Percentiles rank a stretch among this genome's conserved stretches.
Conservation (phyloP, 768 basidiomycete species). For the Lentinula aciculospora region DNA sequence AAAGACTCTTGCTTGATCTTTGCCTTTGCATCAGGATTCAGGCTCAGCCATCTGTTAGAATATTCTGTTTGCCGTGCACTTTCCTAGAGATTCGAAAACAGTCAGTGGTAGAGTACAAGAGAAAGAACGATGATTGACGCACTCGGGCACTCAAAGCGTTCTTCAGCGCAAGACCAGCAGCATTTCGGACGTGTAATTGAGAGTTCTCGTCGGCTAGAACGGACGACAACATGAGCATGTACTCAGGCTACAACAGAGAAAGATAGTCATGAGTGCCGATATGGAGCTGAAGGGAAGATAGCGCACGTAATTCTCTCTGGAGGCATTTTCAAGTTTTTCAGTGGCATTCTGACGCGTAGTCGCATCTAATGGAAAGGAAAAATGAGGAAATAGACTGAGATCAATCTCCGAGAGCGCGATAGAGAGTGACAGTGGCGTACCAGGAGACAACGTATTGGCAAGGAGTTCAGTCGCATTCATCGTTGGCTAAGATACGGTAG, state of each 20-base stretch:
- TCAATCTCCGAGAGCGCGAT: conserved; percentile 25
- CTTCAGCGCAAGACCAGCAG: conserved; percentile 96
- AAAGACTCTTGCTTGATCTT: conserved; percentile 90
- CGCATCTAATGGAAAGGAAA: conserved; percentile 52
- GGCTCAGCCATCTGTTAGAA: conserved; percentile 75
- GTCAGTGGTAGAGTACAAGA: not conserved
- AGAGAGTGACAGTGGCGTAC: conserved; percentile 39
- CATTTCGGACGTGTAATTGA: conserved; percentile 75
- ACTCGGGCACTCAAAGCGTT: conserved; percentile 90
- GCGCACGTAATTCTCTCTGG: conserved; percentile 86
- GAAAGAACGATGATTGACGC: conserved; percentile 28
- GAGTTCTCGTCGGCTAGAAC: conserved; percentile 77
- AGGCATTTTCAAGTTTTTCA: conserved; percentile 80
- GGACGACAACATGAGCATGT: conserved; percentile 85
- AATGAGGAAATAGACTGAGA: conserved; percentile 8
- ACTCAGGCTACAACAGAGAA: conserved; percentile 62
- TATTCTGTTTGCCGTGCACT: conserved; percentile 68
- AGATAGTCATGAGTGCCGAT: conserved; percentile 13
- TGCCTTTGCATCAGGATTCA: conserved; percentile 57
- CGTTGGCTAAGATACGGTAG: conserved; percentile 22
- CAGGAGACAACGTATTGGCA: conserved; percentile 86
- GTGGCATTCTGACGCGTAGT: conserved; percentile 90
- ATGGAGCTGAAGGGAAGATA: conserved; percentile 7
- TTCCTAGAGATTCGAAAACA: conserved; percentile 46
- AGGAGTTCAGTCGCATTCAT: conserved; percentile 93